Evolutionary conservation across 306 rosid species (phyloP).

Genomic region (Rubus idaeus): DNA sequence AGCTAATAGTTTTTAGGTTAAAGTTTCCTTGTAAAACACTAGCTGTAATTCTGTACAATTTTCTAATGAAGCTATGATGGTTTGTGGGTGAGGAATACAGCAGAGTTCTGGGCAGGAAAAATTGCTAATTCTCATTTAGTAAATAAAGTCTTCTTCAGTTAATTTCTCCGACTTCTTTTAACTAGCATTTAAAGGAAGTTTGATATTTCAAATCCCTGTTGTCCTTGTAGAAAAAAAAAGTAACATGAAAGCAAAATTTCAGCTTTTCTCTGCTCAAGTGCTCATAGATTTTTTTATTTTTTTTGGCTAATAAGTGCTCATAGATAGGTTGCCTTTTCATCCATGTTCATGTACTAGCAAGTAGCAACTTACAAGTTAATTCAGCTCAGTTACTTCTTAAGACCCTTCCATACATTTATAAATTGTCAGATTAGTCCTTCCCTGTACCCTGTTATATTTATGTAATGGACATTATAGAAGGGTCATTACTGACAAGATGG

Average conservation of each 20-base stretch:
- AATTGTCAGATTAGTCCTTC: background rate
- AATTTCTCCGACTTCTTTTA: background rate
- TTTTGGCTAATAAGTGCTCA: too few species aligned
- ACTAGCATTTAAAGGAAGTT: background rate
- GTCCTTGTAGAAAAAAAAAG: background rate
- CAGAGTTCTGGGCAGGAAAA: background rate
- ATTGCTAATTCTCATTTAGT: background rate
- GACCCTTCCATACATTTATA: background rate
- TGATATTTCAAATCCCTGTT: background rate
- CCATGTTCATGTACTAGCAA: background rate
- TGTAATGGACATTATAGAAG: background rate
- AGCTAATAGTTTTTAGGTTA: background rate
- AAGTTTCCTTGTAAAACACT: background rate
- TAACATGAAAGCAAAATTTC: constrained; percentile 4
- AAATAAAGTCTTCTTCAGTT: background rate
- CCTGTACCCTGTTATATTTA: background rate
- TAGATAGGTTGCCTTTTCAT: background rate
- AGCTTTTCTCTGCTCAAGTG: background rate
- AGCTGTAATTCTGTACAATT: background rate
- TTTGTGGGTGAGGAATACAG: background rate
- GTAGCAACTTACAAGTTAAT: constrained; percentile 1
- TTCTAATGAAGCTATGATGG: background rate
- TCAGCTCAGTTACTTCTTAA: background rate
- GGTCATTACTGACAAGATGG: background rate
- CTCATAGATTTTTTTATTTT: too few species aligned